Percentiles rank a stretch among this genome's conserved stretches.
phyloP scores from a whole-genome alignment of 345 rosid species.

The Linum trigynum region DNA sequence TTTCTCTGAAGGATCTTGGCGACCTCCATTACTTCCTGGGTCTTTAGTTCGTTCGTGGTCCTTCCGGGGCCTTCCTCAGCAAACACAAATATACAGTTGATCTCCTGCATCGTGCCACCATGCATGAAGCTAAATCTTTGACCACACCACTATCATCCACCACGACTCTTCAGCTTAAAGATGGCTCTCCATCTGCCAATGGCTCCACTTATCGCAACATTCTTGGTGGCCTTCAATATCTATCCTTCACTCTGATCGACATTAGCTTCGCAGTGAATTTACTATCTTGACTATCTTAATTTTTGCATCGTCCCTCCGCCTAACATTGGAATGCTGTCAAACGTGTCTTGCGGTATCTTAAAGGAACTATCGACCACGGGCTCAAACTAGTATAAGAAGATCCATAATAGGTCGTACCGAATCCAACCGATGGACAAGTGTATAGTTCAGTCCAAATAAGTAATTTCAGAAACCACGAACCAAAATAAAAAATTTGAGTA shows the following conservation, averaged over 20 bases:
- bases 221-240: not conserved
- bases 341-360: not conserved
- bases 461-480: no score
- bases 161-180: not conserved
- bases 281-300: not conserved
- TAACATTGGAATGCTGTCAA: not conserved
- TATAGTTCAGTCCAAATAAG: no score
- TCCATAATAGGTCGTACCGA: no score
- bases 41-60: not conserved
- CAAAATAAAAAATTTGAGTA: no score
- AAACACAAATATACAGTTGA: not conserved
- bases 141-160: not conserved
- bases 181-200: not conserved
- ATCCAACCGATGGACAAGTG: no score
- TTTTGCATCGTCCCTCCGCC: not conserved
- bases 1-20: constrained; percentile 1
- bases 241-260: not conserved
- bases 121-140: not conserved
- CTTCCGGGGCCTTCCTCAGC: not conserved
- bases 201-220: not conserved
- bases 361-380: constrained; percentile 1
- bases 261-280: not conserved
- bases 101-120: not conserved
- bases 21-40: constrained; percentile 1
- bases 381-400: no score